Percentiles rank a stretch among this genome's conserved stretches.
phyloP scores from a whole-genome alignment of 192 early-diverging fungal species.

The Entophlyctis luteolus region DNA sequence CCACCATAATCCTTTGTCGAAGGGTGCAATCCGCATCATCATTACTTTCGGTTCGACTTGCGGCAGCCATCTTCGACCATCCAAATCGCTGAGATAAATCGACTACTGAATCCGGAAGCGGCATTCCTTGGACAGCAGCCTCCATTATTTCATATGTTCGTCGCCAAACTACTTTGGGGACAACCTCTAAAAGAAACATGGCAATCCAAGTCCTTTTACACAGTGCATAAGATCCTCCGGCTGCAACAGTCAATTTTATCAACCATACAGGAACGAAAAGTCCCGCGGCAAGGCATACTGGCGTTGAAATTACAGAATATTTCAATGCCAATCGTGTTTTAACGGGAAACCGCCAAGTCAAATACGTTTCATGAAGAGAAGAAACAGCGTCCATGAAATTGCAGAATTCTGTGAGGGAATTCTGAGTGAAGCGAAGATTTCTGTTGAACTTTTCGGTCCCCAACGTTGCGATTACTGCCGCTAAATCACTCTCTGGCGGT shows the following conservation, averaged over 20 bases:
- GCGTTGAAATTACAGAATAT: not conserved
- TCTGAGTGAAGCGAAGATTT: constrained; percentile 9
- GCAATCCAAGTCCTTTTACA: constrained; percentile 1
- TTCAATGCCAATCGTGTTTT: not conserved
- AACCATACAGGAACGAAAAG: not conserved
- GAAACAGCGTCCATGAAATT: not conserved
- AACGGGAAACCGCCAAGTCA: constrained; percentile 10
- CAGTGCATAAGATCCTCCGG: not conserved
- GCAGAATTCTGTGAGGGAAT: not conserved
- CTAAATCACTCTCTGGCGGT: not conserved
- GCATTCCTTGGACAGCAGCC: not conserved
- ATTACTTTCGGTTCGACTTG: not conserved
- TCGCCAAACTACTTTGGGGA: constrained; percentile 11
- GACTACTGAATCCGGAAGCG: constrained; percentile 12
- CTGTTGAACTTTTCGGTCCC: constrained; percentile 10
- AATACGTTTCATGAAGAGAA: not conserved
- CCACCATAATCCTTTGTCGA: not conserved
- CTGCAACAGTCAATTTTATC: not conserved
- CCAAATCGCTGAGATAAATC: constrained; percentile 8
- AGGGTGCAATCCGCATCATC: no score
- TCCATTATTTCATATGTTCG: not conserved
- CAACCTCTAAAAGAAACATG: not conserved
- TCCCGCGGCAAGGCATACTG: not conserved
- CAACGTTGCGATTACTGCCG: not conserved
- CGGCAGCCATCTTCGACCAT: not conserved